These are phyloP conservation scores for Candida tropicalis DNA, from an alignment of 1,139 yeast genomes.

Conservation along the genomic window DNA sequence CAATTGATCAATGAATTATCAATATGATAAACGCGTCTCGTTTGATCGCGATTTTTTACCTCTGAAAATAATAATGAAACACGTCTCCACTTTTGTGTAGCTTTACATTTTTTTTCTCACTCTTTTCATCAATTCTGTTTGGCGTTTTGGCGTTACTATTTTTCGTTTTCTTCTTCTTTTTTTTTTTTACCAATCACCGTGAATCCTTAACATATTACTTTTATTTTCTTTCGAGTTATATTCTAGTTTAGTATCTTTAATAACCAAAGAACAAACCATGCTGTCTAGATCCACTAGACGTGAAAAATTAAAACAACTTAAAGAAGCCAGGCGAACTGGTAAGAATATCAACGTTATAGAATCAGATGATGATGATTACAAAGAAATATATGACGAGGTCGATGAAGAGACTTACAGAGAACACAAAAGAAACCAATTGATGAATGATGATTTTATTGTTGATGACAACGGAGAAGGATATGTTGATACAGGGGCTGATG, in stretches of 20 bases:
- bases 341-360: slow-evolving; percentile 22
- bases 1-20: not conserved
- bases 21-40: slow-evolving; percentile 1
- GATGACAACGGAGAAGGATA: slow-evolving; percentile 92
- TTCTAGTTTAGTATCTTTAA: no score
- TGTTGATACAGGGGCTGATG: slow-evolving; percentile 89
- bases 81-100: not conserved
- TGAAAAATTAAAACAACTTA: slow-evolving; percentile 42
- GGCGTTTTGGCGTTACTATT: not conserved
- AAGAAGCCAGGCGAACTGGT: slow-evolving; percentile 44
- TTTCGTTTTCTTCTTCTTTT: not conserved
- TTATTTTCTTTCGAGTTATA: slow-evolving; percentile 7
- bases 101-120: not conserved
- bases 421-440: slow-evolving; percentile 75
- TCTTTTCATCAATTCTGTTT: not conserved
- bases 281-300: slow-evolving; percentile 34
- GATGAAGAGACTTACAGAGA: slow-evolving; percentile 79
- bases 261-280: slow-evolving; percentile 17
- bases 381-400: slow-evolving; percentile 75
- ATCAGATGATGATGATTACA: slow-evolving; percentile 24
- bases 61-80: not conserved
- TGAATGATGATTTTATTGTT: slow-evolving; percentile 91
- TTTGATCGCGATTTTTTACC: not conserved
- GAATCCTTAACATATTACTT: not conserved
- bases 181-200: slow-evolving; percentile 6